A percentile compares a stretch with the other conserved stretches of the same genome.
These are phyloP conservation scores for Elaphomyces granulatus DNA, from an alignment of 495 filamentous ascomycete genomes.

Conservation along the genomic window DNA sequence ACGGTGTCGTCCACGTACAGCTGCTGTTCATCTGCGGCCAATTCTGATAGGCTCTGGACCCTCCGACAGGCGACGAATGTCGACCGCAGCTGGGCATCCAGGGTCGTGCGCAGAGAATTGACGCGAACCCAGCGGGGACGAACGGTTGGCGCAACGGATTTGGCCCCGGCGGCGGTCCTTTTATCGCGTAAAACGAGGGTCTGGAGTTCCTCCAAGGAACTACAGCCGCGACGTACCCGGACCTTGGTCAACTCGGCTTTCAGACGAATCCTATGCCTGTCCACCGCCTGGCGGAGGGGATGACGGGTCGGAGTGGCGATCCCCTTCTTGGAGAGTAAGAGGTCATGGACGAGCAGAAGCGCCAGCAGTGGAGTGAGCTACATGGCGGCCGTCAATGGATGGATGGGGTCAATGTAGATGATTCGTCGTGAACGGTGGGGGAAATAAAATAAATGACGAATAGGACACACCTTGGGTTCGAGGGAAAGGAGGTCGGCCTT, in stretches of 20 bases:
- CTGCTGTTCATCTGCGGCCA: constrained; percentile 22
- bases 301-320: constrained; percentile 65
- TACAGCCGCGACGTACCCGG: constrained; percentile 53
- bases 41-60: constrained; percentile 31
- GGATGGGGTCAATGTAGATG: no score
- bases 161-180: constrained; percentile 8
- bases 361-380: constrained; percentile 72
- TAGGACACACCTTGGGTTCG: constrained; percentile 61
- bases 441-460: no score
- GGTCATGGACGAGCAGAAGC: constrained; percentile 74
- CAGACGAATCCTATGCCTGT: constrained; percentile 68
- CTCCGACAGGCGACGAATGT: constrained; percentile 48
- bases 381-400: no score
- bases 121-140: constrained; percentile 83
- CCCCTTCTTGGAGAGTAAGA: constrained; percentile 63
- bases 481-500: constrained; percentile 49
- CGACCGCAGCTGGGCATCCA: constrained; percentile 51
- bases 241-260: constrained; percentile 68
- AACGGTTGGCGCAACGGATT: constrained; percentile 13
- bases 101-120: constrained; percentile 58
- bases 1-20: constrained; percentile 60
- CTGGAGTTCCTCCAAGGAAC: constrained; percentile 48
- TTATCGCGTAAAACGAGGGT: constrained; percentile 34
- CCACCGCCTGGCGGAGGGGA: constrained; percentile 56
- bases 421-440: no score